Percentiles rank a stretch among this genome's conserved stretches.
Evolutionary conservation across 202 grass and related monocot species (phyloP).

Genomic region (Bolboschoenoplectus hybrid): DNA sequence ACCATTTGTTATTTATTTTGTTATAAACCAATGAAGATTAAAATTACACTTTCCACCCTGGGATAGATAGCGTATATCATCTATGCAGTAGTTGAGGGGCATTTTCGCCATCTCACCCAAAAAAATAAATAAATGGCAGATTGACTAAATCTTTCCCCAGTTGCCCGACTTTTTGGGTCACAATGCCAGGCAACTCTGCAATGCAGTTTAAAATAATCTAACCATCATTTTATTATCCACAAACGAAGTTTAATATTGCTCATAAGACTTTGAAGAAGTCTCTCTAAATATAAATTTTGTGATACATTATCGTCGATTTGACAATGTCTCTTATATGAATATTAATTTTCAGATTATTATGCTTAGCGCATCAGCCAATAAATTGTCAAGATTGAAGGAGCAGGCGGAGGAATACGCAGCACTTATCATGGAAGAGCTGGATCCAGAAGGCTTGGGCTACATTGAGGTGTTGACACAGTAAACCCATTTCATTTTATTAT

Average conservation of each 20-base stretch:
- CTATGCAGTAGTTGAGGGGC: slow-evolving; percentile 54
- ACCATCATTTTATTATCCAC: not conserved
- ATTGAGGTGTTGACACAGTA: slow-evolving; percentile 68
- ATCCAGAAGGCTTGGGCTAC: slow-evolving; percentile 89
- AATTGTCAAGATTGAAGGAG: slow-evolving; percentile 86
- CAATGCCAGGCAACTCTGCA: not conserved
- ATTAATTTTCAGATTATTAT: slow-evolving; percentile 83
- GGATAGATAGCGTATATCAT: slow-evolving; percentile 4
- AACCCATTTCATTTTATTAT: slow-evolving; percentile 27
- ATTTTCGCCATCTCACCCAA: slow-evolving; percentile 47
- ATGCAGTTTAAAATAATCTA: not conserved
- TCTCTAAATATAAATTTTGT: slow-evolving; percentile 16
- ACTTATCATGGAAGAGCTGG: slow-evolving; percentile 97
- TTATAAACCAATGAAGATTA: slow-evolving; percentile 42
- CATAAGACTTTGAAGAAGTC: slow-evolving; percentile 31
- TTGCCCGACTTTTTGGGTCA: not conserved
- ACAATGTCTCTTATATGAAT: slow-evolving; percentile 29
- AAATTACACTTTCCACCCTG: slow-evolving; percentile 7
- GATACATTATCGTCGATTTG: not conserved
- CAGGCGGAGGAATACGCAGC: slow-evolving; percentile 97
- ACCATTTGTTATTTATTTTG: slow-evolving; percentile 26
- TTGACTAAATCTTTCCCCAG: slow-evolving; percentile 33
- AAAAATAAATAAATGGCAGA: not conserved
- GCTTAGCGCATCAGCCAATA: slow-evolving; percentile 90
- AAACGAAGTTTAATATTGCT: not conserved